phyloP scores from a whole-genome alignment of 768 basidiomycete species.

The Amanita inopinata region DNA sequence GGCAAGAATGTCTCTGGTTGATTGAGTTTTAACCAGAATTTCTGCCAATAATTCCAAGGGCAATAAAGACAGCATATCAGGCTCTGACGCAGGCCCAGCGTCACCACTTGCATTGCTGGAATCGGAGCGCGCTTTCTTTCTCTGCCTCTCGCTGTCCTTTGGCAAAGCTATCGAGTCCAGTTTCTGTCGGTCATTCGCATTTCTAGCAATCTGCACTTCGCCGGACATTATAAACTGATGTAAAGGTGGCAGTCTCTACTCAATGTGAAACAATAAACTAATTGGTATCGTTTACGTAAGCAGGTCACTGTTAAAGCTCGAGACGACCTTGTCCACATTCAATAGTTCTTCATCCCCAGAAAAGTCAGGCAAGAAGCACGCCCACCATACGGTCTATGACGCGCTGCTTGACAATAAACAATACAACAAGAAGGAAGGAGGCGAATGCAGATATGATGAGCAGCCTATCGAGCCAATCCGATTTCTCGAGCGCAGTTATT shows the following conservation, averaged over 20 bases:
- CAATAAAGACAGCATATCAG: slow-evolving; percentile 16
- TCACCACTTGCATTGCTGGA: neutral
- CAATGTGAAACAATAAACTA: no score
- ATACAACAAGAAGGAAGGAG: slow-evolving; percentile 78
- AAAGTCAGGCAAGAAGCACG: slow-evolving; percentile 55
- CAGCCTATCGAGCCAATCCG: slow-evolving; percentile 88
- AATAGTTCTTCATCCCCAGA: neutral
- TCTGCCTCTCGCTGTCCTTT: no score
- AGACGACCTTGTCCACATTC: neutral
- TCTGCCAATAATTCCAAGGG: slow-evolving; percentile 61
- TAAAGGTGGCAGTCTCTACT: no score
- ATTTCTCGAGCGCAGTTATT: slow-evolving; percentile 78
- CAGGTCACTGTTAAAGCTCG: neutral
- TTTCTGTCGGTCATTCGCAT: no score
- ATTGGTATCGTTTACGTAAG: neutral
- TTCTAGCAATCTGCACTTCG: no score
- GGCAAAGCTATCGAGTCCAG: no score
- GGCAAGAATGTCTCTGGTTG: slow-evolving; percentile 48
- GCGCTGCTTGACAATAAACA: slow-evolving; percentile 84
- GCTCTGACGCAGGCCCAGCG: neutral
- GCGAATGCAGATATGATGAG: slow-evolving; percentile 70
- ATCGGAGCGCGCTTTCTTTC: neutral
- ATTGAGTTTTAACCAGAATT: slow-evolving; percentile 41
- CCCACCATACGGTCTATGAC: slow-evolving; percentile 90
- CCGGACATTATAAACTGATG: no score